Evolutionary conservation across 495 filamentous ascomycete species (phyloP).

Genomic region (Penicillium pancosmium): DNA sequence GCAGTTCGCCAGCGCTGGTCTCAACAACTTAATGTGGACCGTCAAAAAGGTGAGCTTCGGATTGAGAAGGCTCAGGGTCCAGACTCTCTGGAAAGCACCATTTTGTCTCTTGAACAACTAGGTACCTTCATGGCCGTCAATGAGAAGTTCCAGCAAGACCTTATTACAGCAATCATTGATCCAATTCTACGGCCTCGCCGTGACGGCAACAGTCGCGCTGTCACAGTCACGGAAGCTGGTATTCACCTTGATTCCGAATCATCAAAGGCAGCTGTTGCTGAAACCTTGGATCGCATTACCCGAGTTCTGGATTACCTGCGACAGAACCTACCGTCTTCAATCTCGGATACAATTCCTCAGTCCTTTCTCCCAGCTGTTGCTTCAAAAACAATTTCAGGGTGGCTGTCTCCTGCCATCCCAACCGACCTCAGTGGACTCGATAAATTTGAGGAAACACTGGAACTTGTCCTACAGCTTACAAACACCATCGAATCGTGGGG

Average conservation of each 20-base stretch:
- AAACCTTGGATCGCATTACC: constrained; percentile 53
- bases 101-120: constrained; percentile 37
- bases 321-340: constrained; percentile 62
- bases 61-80: constrained; percentile 43
- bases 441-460: constrained; percentile 67
- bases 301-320: constrained; percentile 66
- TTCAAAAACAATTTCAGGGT: constrained; percentile 65
- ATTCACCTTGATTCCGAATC: constrained; percentile 35
- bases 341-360: constrained; percentile 63
- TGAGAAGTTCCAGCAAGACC: constrained; percentile 39
- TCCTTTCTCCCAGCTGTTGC: constrained; percentile 68
- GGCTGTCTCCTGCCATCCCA: constrained; percentile 78
- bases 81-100: constrained; percentile 36
- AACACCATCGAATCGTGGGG: constrained; percentile 59
- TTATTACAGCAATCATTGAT: constrained; percentile 35
- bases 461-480: constrained; percentile 63
- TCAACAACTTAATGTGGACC: constrained; percentile 58
- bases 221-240: constrained; percentile 33
- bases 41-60: constrained; percentile 45
- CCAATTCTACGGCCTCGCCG: constrained; percentile 35
- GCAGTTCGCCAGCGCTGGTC: constrained; percentile 45
- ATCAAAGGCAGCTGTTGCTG: constrained; percentile 30
- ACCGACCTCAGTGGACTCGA: constrained; percentile 67
- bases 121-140: constrained; percentile 36
- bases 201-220: constrained; percentile 31